Conservation (phyloP, 768 basidiomycete genomes). For the Hygrophoropsis aurantiaca region DNA sequence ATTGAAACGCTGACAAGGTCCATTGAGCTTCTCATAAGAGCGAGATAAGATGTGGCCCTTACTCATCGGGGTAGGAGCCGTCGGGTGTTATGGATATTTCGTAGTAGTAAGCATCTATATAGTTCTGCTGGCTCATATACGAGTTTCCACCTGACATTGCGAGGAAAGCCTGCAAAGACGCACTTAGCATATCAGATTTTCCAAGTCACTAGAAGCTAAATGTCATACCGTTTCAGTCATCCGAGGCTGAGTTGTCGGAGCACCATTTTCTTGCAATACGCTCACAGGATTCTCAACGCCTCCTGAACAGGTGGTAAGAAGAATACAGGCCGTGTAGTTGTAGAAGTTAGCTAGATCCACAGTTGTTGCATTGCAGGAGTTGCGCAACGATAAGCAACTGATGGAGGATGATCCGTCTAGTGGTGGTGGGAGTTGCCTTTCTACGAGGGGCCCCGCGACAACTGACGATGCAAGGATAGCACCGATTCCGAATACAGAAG, state of each 20-base stretch:
- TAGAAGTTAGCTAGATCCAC: conserved; percentile 19
- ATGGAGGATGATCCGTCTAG: conserved; percentile 1
- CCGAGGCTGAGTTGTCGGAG: conserved; percentile 16
- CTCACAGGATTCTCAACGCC: conserved; percentile 1
- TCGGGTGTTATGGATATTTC: conserved; percentile 16
- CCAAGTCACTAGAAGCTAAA: background rate
- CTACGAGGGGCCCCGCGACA: too few species aligned
- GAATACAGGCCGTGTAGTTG: conserved; percentile 16
- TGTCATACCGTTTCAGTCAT: conserved; percentile 12
- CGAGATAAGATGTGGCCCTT: too few species aligned
- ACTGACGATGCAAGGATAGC: too few species aligned
- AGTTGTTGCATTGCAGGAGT: conserved; percentile 16
- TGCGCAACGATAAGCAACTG: conserved; percentile 16
- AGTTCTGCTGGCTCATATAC: conserved; percentile 21
- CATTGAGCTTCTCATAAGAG: too few species aligned
- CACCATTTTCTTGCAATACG: conserved; percentile 6
- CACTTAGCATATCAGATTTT: too few species aligned
- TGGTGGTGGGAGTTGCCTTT: conserved; percentile 8
- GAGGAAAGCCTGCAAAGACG: conserved; percentile 13
- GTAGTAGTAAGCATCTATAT: conserved; percentile 20
- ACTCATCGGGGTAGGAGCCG: conserved; percentile 16
- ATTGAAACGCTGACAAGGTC: conserved; percentile 3
- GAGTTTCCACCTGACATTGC: conserved; percentile 19
- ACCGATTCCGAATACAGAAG: too few species aligned
- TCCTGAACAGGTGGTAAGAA: conserved; percentile 14